Evolutionary conservation across 176 grass and related monocot genomes (phyloP), one percentile per base, ranked within the genome.

Genomic region (Rhynchospora tenuis): DNA sequence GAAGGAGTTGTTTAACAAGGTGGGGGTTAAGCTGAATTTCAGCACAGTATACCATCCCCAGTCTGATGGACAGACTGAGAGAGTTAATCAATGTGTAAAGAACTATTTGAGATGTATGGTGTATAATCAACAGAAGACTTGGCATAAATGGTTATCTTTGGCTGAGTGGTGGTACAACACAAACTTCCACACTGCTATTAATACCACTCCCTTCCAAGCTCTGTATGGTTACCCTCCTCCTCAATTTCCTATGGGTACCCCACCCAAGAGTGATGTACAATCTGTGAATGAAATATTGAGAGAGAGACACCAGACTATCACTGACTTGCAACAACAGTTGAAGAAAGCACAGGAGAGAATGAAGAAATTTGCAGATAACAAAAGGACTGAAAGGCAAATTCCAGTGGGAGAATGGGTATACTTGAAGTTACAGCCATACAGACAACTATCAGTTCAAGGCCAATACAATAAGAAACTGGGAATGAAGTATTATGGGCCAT

Each of bases 91-190:
- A 20, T 73, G 68, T 16, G 15, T 73, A 7, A 5, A 46, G 9
- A 73, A 0, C 1, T 73, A 73, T 22, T 19, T 73, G 0, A 31
- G 68, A 8, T 47, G 68, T 43, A 47, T 73, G 68, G 29, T 73
- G 0, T 31, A 8, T 8, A 24, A 73, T 3, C 4, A 4, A 19
- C 68, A 27, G 0, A 46, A 43, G 0, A 73, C 13, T 7, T 73
- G 29, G 29, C 8, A 24, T 24, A 43, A 2, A 73, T 46, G 68
- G 68, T 12, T 24, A n/a, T 33, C 64, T 2, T 19, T 72, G 14
- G 66, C 7, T 0, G 65, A 84, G 0, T 84, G 66, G 38, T 83
- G 56, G 48, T 72, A 73, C 51, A 84, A 84, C 13, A 84, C 65
- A 5, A 65, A 22, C 2, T 71, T 48, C 19, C 29, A 83, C 15